These are phyloP conservation scores for Fragilaria radians DNA, from an alignment of 108 stramenopile genomes.

Conservation along the genomic window DNA sequence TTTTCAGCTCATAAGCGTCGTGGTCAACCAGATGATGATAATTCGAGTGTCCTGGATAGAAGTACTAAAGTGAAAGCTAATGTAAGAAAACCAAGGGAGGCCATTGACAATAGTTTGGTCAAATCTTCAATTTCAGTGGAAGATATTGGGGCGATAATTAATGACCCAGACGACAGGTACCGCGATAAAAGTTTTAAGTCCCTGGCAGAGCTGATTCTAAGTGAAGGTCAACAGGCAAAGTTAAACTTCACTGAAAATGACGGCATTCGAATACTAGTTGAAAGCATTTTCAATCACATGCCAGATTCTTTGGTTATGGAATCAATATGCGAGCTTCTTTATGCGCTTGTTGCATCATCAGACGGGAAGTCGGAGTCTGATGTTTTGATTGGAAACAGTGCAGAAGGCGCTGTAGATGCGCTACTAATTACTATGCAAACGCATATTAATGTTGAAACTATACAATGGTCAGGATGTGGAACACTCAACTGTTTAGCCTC, in stretches of 20 bases:
- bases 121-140: neutral
- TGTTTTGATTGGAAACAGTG: slow-evolving; percentile 11
- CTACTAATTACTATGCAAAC: slow-evolving; percentile 40
- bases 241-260: slow-evolving; percentile 10
- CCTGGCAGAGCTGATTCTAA: slow-evolving; percentile 11
- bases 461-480: slow-evolving; percentile 34
- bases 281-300: slow-evolving; percentile 30
- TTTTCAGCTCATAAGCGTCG: neutral
- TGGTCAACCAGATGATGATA: neutral
- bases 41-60: neutral
- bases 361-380: slow-evolving; percentile 7
- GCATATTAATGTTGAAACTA: slow-evolving; percentile 12
- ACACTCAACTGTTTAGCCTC: slow-evolving; percentile 31
- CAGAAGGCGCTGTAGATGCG: slow-evolving; percentile 28
- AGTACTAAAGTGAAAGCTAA: neutral
- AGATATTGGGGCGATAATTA: neutral
- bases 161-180: neutral
- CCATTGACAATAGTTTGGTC: neutral
- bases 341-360: slow-evolving; percentile 17
- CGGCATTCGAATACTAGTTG: slow-evolving; percentile 15
- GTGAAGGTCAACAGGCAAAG: slow-evolving; percentile 8
- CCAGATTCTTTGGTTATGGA: slow-evolving; percentile 18
- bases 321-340: slow-evolving; percentile 23
- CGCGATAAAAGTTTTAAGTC: slow-evolving; percentile 7
- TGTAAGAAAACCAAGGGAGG: neutral